Conservation (phyloP, 768 basidiomycete species). For the Boletus subcaerulescens region DNA sequence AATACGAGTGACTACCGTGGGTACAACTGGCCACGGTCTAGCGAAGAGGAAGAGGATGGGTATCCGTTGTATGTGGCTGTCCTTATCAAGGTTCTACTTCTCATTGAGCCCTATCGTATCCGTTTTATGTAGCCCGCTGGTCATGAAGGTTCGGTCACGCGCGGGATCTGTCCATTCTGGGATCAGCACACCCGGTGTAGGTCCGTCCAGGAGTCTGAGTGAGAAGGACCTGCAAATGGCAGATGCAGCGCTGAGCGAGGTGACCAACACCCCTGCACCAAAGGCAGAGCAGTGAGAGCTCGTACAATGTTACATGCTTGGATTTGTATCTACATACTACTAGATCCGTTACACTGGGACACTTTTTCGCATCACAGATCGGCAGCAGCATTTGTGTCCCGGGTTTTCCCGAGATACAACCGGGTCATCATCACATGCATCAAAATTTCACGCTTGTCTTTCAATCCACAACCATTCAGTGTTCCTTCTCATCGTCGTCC, state of each 20-base stretch:
- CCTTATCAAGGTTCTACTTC: constrained; percentile 14
- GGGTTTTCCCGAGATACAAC: constrained; percentile 15
- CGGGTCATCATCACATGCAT: neutral
- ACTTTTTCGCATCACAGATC: neutral
- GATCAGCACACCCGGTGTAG: constrained; percentile 86
- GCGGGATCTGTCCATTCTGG: constrained; percentile 53
- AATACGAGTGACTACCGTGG: constrained; percentile 80
- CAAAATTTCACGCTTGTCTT: too few species aligned
- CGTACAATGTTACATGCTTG: neutral
- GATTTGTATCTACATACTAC: constrained; percentile 20
- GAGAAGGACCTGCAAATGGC: constrained; percentile 86
- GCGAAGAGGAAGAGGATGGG: constrained; percentile 85
- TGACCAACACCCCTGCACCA: neutral
- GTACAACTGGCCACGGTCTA: constrained; percentile 52
- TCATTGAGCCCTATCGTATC: constrained; percentile 1
- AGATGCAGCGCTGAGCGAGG: constrained; percentile 70
- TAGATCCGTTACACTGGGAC: too few species aligned
- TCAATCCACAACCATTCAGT: too few species aligned
- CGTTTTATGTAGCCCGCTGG: constrained; percentile 59
- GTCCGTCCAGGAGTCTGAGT: constrained; percentile 71
- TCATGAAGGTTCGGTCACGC: constrained; percentile 86
- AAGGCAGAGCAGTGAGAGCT: neutral
- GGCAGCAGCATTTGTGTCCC: constrained; percentile 1
- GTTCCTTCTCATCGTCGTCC: neutral
- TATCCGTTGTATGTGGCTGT: constrained; percentile 74